Conservation (phyloP, 768 basidiomycete species). For the Termitomyces sp. region DNA sequence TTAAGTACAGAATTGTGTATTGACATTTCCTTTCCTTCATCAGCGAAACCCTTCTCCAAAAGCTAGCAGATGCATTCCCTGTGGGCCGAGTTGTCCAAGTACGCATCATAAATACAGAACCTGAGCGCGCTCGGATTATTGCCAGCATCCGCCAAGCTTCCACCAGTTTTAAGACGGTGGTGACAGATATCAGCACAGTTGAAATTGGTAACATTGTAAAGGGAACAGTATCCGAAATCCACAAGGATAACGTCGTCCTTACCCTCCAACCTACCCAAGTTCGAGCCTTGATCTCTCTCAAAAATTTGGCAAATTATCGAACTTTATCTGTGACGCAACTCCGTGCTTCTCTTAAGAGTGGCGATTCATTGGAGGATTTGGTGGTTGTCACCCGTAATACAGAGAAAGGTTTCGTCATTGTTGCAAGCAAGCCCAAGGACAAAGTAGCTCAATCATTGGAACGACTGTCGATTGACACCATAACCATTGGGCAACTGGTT, state of each 20-base stretch:
- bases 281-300: conserved; percentile 81
- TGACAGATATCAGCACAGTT: conserved; percentile 63
- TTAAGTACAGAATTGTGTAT: not conserved
- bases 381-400: conserved; percentile 87
- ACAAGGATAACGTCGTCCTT: conserved; percentile 79
- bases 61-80: conserved; percentile 58
- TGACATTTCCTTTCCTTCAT: conserved; percentile 22
- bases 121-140: conserved; percentile 57
- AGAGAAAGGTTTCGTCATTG: conserved; percentile 83
- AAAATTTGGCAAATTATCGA: conserved; percentile 80
- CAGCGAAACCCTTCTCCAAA: conserved; percentile 63
- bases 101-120: conserved; percentile 62
- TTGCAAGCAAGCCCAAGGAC: conserved; percentile 65
- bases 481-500: conserved; percentile 69
- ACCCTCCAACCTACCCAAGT: conserved; percentile 64
- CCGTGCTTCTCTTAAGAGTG: conserved; percentile 53
- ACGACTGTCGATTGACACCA: conserved; percentile 56
- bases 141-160: conserved; percentile 86
- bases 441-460: conserved; percentile 44
- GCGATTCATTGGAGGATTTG: conserved; percentile 69
- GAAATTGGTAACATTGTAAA: conserved; percentile 72
- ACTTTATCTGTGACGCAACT: conserved; percentile 62
- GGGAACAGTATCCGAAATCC: conserved; percentile 73
- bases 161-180: conserved; percentile 38
- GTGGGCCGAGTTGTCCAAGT: conserved; percentile 84